Base-by-base conservation (phyloP, 352 stramenopile species). In the Phytophthora syringae region DNA sequence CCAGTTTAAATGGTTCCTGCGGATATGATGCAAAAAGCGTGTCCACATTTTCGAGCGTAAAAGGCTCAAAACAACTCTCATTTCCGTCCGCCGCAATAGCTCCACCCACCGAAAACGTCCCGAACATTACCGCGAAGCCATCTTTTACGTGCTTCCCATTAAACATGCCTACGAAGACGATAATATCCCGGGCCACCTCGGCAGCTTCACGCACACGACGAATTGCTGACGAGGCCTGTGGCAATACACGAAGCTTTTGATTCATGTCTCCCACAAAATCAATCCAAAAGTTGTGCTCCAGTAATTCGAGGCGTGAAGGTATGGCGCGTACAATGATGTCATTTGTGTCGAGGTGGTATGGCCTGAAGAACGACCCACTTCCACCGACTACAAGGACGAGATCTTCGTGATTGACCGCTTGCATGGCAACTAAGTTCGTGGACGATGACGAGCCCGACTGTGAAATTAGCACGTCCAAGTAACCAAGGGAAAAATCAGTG, bases 221-320 rank as follows among this genome's bases (percentile, higher is more conserved):
- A 34, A 68, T 18, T 7, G 40, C 21, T 0, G 80, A 86, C 7
- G 77, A 80, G n/a, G 82, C 74, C 42, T 92, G 85, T 11, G 86
- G 74, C 27, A 95, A 43, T 9, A 88, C 60, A 15, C 82, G 84
- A n/a, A 94, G 53, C 25, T 77, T 72, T 61, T 84, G 73, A 59
- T 96, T 94, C 12, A 89, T 62, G 2, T 84, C 80, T 3, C 81
- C 86, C 13, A 93, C 72, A 60, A 94, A 94, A 45, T 93, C 81
- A 59, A 94, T 91, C 88, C 88, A 96, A 47, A 92, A 93, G 43
- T 79, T 74, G 43, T 96, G 82, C 21, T 93, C 75, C 28, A 96
- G 49, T 10, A 94, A 63, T 47, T 86, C 72, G 7, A 96, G 66
- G 2, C 76, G 77, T 10, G 79, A 82, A 16, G 88, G 86, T 22